Conservation (phyloP, 345 rosid species). For the Ailanthus altissimus region DNA sequence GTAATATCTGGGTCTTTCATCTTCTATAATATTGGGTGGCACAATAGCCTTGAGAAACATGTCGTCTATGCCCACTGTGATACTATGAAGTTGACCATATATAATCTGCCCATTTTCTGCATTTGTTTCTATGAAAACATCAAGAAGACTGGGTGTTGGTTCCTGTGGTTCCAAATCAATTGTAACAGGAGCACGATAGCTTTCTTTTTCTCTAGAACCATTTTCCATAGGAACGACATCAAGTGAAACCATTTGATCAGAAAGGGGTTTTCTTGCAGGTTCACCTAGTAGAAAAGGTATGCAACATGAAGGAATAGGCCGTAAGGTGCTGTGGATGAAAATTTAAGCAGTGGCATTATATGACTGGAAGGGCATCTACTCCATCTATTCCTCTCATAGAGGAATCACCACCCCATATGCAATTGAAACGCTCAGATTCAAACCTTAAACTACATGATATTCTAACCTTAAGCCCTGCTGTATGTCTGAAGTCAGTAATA, state of each 20-base stretch:
- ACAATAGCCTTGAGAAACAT: constrained; percentile 82
- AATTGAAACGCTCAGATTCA: constrained; percentile 70
- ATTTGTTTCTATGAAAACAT: constrained; percentile 84
- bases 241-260: constrained; percentile 39
- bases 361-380: constrained; percentile 62
- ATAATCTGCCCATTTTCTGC: constrained; percentile 80
- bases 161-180: constrained; percentile 79
- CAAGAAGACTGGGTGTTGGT: constrained; percentile 90
- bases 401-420: constrained; percentile 47
- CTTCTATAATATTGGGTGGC: constrained; percentile 57
- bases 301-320: constrained; percentile 75
- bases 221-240: constrained; percentile 50
- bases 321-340: constrained; percentile 85
- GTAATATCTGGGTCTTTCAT: constrained; percentile 54
- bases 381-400: constrained; percentile 46
- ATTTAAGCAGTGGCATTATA: constrained; percentile 81
- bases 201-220: constrained; percentile 47
- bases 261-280: constrained; percentile 38
- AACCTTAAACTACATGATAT: constrained; percentile 74
- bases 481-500: constrained; percentile 82
- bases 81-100: constrained; percentile 69
- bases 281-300: constrained; percentile 91
- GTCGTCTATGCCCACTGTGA: constrained; percentile 86
- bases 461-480: constrained; percentile 72
- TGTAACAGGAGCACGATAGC: constrained; percentile 61